phyloP scores from a whole-genome alignment of 1,139 yeast species.

The Lizanozyma gosingica region DNA sequence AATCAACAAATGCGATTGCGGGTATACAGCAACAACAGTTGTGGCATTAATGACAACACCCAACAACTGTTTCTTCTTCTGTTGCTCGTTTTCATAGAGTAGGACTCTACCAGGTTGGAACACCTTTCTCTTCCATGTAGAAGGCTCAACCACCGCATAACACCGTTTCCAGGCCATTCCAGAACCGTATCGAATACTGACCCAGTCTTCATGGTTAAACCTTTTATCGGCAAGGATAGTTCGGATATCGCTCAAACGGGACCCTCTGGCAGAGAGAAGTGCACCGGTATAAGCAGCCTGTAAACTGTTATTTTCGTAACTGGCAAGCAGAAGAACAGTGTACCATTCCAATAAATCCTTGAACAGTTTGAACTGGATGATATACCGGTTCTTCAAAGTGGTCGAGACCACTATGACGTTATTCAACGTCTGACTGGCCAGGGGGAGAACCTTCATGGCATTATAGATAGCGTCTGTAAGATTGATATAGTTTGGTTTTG shows the following conservation, averaged over 20 bases:
- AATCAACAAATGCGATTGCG: slow-evolving; percentile 70
- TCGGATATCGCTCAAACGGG: slow-evolving; percentile 76
- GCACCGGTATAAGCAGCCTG: slow-evolving; percentile 98
- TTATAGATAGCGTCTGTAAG: slow-evolving; percentile 86
- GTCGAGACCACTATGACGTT: slow-evolving; percentile 85
- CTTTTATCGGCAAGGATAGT: slow-evolving; percentile 79
- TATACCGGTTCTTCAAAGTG: slow-evolving; percentile 77
- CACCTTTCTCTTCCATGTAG: slow-evolving; percentile 27
- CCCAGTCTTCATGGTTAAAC: slow-evolving; percentile 90
- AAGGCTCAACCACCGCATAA: slow-evolving; percentile 85
- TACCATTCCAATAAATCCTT: slow-evolving; percentile 62
- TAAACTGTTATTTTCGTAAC: slow-evolving; percentile 68
- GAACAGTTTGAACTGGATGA: slow-evolving; percentile 63
- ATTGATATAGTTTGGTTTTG: slow-evolving; percentile 83
- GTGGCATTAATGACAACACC: slow-evolving; percentile 68
- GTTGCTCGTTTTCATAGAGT: slow-evolving; percentile 63
- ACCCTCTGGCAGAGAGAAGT: slow-evolving; percentile 77
- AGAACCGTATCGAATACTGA: slow-evolving; percentile 84
- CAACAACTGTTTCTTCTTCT: slow-evolving; percentile 65
- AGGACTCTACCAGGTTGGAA: slow-evolving; percentile 48
- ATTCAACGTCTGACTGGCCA: slow-evolving; percentile 53
- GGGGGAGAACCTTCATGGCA: slow-evolving; percentile 54
- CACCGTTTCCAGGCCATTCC: slow-evolving; percentile 98
- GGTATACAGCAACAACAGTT: slow-evolving; percentile 87
- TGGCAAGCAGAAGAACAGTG: slow-evolving; percentile 69